Percentiles rank a stretch among this genome's conserved stretches.
phyloP scores from a whole-genome alignment of 1,139 yeast genomes.

The Suhomyces bribrorum region DNA sequence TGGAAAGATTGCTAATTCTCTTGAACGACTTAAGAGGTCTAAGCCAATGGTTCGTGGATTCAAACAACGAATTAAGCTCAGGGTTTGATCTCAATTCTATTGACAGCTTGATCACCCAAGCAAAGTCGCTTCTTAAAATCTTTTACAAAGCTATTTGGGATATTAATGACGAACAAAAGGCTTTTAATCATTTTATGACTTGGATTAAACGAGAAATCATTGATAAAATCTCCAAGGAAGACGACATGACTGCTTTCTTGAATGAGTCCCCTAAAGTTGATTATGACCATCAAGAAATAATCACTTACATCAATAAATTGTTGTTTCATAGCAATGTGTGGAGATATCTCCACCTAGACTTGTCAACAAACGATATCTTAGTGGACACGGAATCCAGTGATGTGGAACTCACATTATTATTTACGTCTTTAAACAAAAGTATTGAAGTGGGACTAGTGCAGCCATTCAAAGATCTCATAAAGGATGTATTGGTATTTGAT shows the following conservation, averaged over 20 bases:
- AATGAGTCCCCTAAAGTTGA: constrained; percentile 18
- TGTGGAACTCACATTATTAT: constrained; percentile 11
- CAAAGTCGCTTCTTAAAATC: constrained; percentile 35
- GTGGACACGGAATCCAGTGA: constrained; percentile 3
- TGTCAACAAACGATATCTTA: constrained; percentile 20
- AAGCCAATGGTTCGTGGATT: constrained; percentile 36
- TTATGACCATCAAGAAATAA: constrained; percentile 28
- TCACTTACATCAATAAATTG: constrained; percentile 32
- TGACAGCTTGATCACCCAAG: constrained; percentile 25
- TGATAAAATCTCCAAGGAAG: constrained; percentile 39
- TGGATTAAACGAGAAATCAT: constrained; percentile 46
- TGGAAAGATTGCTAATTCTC: constrained; percentile 59
- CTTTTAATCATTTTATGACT: constrained; percentile 51
- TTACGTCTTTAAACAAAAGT: constrained; percentile 12
- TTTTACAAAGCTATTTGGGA: constrained; percentile 47
- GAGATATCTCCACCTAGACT: constrained; percentile 26
- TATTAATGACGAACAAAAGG: constrained; percentile 52
- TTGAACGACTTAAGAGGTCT: constrained; percentile 50
- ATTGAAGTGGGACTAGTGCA: constrained; percentile 15
- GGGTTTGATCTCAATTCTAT: constrained; percentile 34
- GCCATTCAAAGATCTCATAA: constrained; percentile 18
- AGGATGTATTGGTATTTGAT: constrained; percentile 11
- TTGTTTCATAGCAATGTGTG: constrained; percentile 28
- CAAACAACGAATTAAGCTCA: constrained; percentile 17
- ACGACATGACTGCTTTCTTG: constrained; percentile 32